Percentiles rank a stretch among this genome's conserved stretches.
Evolutionary conservation across 2,329 filamentous ascomycete species (phyloP).

Genomic region (Diaporthe velutina): DNA sequence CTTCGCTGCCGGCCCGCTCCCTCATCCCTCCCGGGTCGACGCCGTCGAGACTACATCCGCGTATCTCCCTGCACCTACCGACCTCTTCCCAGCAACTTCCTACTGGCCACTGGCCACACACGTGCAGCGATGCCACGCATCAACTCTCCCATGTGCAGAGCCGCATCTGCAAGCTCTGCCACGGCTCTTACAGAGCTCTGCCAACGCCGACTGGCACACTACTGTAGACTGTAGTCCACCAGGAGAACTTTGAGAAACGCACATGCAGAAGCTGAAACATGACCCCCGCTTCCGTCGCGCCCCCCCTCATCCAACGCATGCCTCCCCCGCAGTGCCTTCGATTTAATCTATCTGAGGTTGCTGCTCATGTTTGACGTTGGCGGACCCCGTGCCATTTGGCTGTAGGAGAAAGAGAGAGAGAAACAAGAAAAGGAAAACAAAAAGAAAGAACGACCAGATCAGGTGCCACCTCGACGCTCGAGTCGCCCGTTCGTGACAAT

Average conservation of each 20-base stretch:
- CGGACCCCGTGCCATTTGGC: conserved; percentile 4
- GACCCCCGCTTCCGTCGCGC: not conserved
- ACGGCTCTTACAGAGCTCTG: not conserved
- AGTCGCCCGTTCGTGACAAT: not conserved
- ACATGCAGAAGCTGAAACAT: conserved; percentile 11
- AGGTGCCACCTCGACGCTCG: conserved; percentile 6
- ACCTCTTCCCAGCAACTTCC: not conserved
- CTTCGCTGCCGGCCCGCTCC: not conserved
- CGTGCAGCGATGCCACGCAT: not conserved
- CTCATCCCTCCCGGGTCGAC: not conserved
- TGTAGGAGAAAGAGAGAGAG: too few relatives aligned
- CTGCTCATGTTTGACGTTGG: conserved; percentile 27
- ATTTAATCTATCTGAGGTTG: conserved; percentile 24
- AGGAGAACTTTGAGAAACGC: not conserved
- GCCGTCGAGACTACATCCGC: not conserved
- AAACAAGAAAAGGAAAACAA: not conserved
- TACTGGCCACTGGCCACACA: not conserved
- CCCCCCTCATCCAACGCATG: conserved; percentile 1
- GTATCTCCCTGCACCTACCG: too few relatives aligned
- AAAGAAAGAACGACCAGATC: not conserved
- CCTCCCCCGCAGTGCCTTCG: conserved; percentile 23
- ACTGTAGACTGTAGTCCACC: not conserved
- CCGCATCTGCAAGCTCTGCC: conserved; percentile 2
- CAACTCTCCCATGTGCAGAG: not conserved
- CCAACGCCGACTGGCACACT: not conserved